phyloP scores from a whole-genome alignment of 495 filamentous ascomycete species.

The Astrocystis sublimbata region DNA sequence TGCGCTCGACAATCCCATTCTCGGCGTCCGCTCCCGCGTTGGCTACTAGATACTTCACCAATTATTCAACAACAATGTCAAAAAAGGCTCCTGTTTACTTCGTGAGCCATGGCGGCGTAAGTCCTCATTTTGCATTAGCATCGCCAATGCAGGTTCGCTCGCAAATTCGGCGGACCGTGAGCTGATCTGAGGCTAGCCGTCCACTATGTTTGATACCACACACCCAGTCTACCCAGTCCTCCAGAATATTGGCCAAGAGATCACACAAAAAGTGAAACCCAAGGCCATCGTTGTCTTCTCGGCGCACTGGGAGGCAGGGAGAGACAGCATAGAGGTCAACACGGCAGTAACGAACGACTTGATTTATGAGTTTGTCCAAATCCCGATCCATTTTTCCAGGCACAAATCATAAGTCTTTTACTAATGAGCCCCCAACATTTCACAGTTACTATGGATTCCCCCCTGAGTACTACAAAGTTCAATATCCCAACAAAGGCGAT shows the following conservation, averaged over 20 bases:
- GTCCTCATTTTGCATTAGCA: slow-evolving; percentile 29
- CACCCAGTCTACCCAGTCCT: slow-evolving; percentile 78
- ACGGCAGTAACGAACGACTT: slow-evolving; percentile 66
- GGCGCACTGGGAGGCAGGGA: slow-evolving; percentile 76
- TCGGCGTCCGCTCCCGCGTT: slow-evolving; percentile 19
- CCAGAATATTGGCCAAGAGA: slow-evolving; percentile 69
- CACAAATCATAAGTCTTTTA: too few relatives aligned
- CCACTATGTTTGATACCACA: slow-evolving; percentile 68
- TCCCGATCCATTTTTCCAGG: background rate
- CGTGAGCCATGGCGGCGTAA: slow-evolving; percentile 73
- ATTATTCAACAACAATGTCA: slow-evolving; percentile 16
- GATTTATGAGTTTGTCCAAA: slow-evolving; percentile 70
- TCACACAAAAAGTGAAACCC: slow-evolving; percentile 76
- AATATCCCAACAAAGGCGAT: slow-evolving; percentile 70
- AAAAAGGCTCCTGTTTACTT: slow-evolving; percentile 70
- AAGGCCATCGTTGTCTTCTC: slow-evolving; percentile 84
- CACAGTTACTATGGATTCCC: slow-evolving; percentile 79
- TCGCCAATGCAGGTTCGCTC: slow-evolving; percentile 1
- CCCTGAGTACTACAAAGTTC: slow-evolving; percentile 57
- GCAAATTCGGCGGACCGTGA: background rate
- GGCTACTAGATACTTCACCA: slow-evolving; percentile 4
- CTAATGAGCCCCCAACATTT: background rate
- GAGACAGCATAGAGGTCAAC: slow-evolving; percentile 68
- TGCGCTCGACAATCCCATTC: slow-evolving; percentile 19
- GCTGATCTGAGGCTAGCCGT: slow-evolving; percentile 52